Conservation (phyloP, 225 moss, liverwort and hornwort genomes). For the Sphagnum contortum region DNA sequence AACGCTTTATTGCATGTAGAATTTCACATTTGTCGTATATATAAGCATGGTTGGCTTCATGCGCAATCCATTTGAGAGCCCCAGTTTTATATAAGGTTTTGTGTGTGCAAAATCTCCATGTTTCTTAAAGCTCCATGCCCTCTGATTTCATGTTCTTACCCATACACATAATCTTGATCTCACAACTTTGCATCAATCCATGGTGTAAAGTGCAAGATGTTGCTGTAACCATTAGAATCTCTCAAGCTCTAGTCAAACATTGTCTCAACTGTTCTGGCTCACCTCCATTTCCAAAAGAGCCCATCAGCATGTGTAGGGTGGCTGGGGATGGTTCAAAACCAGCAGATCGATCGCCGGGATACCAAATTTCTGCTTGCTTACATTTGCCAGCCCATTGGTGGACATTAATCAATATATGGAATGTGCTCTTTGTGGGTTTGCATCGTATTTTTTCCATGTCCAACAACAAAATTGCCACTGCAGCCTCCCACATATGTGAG, state of each 20-base stretch:
- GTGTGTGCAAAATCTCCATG: too few species aligned
- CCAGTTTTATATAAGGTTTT: too few species aligned
- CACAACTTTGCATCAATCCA: slow-evolving; percentile 64
- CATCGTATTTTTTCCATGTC: slow-evolving; percentile 22
- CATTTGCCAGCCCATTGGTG: slow-evolving; percentile 36
- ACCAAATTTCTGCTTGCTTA: slow-evolving; percentile 23
- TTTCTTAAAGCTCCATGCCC: slow-evolving; percentile 27
- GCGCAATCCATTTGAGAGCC: too few species aligned
- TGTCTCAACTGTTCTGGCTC: slow-evolving; percentile 30
- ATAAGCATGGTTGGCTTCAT: too few species aligned
- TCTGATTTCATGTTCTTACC: slow-evolving; percentile 46
- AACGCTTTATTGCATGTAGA: too few species aligned
- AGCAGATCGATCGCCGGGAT: slow-evolving; percentile 17
- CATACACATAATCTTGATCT: slow-evolving; percentile 51
- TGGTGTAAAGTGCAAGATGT: slow-evolving; percentile 43
- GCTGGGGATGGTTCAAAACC: slow-evolving; percentile 35
- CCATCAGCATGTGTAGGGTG: slow-evolving; percentile 34
- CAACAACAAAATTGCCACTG: slow-evolving; percentile 16
- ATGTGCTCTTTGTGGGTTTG: slow-evolving; percentile 17
- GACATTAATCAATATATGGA: slow-evolving; percentile 29
- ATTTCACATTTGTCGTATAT: too few species aligned
- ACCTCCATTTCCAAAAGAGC: slow-evolving; percentile 39
- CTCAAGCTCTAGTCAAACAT: slow-evolving; percentile 24
- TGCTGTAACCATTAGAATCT: slow-evolving; percentile 21
- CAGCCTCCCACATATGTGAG: slow-evolving; percentile 46